Conservation (phyloP, 768 basidiomycete species). For the Rhodotorula diobovata region DNA sequence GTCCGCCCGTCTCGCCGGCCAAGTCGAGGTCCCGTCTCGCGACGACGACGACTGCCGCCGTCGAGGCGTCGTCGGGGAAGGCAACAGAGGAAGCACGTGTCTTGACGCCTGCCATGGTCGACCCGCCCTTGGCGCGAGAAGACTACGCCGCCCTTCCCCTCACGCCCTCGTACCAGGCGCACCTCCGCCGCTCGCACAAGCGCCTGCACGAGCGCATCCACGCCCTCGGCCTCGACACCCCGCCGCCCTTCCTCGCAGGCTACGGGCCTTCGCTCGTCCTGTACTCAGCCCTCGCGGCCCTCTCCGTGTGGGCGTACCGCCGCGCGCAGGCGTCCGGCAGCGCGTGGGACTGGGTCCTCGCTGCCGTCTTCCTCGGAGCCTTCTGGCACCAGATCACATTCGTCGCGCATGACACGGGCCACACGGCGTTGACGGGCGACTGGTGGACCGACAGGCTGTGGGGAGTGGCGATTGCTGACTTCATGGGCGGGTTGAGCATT, state of each 20-base stretch:
- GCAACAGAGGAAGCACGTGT: neutral
- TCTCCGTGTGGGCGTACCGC: conserved; percentile 62
- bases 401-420: conserved; percentile 87
- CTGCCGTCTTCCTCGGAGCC: conserved; percentile 76
- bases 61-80: neutral
- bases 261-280: conserved; percentile 85
- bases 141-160: conserved; percentile 26
- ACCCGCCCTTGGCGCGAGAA: conserved; percentile 16
- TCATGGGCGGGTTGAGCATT: conserved; percentile 84
- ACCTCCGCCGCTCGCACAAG: conserved; percentile 61
- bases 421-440: conserved; percentile 84
- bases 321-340: conserved; percentile 18
- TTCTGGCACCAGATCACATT: conserved; percentile 96
- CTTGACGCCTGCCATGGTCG: conserved; percentile 27
- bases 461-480: conserved; percentile 74
- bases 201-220: conserved; percentile 67
- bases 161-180: conserved; percentile 33
- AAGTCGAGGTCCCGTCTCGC: neutral
- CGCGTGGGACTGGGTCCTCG: conserved; percentile 54
- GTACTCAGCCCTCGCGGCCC: conserved; percentile 61
- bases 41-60: neutral
- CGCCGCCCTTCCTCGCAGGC: conserved; percentile 71
- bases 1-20: conserved; percentile 14
- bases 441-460: conserved; percentile 75
- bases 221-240: conserved; percentile 73